Evolutionary conservation across 148 eudicot genomes (phyloP), one percentile per base, ranked within the genome.

Genomic region (Camellia japonica): DNA sequence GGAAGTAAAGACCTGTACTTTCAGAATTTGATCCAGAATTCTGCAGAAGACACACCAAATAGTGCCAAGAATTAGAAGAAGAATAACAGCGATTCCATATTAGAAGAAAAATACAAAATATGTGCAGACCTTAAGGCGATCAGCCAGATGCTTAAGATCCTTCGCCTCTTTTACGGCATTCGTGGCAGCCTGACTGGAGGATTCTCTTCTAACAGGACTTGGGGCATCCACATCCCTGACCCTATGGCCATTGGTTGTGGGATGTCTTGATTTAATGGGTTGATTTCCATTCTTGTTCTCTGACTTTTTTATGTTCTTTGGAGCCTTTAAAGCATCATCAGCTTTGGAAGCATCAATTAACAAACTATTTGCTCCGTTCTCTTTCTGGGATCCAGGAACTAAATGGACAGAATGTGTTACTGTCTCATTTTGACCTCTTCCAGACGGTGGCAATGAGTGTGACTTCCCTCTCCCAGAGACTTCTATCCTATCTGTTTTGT

Each of bases 71-170:
- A 43, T 80, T 16, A 67, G 46, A 70, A 66, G 61, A 55, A 18
- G 72, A 77, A 51, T 42, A 73, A 47, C 69, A 52, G 4, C 3
- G 66, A 47, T 3, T 13, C 61, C 74, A 78, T 56, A 12, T 16
- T 46, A 20, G 4, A 70, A 74, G 76, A 68, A 68, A 75, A 51
- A 70, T 58, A 58, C n/a, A 61, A 73, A 16, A 67, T 68, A 72
- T 38, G 63, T 62, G 38, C 38, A 1, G 73, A 96, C 99, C 99
- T 96, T 96, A 43, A 84, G 79, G 56, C 99, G 99, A 82, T 96
- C 99, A 77, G 99, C 99, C 76, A 91, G 86, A 90, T 93, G 99
- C 85, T 96, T 96, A 66, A 96, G 92, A 86, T 82, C 87, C 82
- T 80, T 93, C 38, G 99, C 99, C 85, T 96, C 99, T 83, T 92